Evolutionary conservation across 352 stramenopile species (phyloP).

Genomic region (Phytophthora pinifolia): DNA sequence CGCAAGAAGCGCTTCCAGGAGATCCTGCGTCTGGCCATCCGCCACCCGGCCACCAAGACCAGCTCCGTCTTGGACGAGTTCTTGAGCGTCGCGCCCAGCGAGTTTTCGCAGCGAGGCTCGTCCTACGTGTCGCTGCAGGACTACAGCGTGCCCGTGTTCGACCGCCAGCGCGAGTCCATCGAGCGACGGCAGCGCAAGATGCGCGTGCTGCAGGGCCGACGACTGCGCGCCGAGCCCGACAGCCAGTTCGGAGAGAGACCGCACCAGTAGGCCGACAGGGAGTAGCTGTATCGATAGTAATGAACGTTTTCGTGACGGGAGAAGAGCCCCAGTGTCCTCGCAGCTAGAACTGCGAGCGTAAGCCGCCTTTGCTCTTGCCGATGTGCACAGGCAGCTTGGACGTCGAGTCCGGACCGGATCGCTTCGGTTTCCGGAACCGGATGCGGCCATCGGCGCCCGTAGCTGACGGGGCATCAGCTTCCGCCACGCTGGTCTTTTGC

Average conservation of each 20-base stretch:
- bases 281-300: conserved; percentile 39
- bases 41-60: conserved; percentile 67
- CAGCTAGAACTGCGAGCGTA: conserved; percentile 76
- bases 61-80: conserved; percentile 72
- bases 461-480: conserved; percentile 22
- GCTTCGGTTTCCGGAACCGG: conserved; percentile 69
- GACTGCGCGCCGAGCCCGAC: conserved; percentile 41
- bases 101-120: conserved; percentile 74
- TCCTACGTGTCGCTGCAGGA: conserved; percentile 83
- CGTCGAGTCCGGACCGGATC: conserved; percentile 25
- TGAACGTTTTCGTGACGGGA: conserved; percentile 42
- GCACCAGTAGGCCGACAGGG: conserved; percentile 16
- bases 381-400: conserved; percentile 72
- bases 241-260: conserved; percentile 32
- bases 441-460: conserved; percentile 54
- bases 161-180: conserved; percentile 76
- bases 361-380: conserved; percentile 78
- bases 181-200: conserved; percentile 76
- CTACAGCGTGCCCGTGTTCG: conserved; percentile 76
- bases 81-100: conserved; percentile 64
- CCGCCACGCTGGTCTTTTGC: conserved; percentile 16
- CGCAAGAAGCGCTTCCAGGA: conserved; percentile 82
- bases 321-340: conserved; percentile 2
- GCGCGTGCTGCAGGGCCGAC: conserved; percentile 63
- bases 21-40: conserved; percentile 77